Evolutionary conservation across 164 flowering plant species (phyloP).

Genomic region (Litsea cubeba): DNA sequence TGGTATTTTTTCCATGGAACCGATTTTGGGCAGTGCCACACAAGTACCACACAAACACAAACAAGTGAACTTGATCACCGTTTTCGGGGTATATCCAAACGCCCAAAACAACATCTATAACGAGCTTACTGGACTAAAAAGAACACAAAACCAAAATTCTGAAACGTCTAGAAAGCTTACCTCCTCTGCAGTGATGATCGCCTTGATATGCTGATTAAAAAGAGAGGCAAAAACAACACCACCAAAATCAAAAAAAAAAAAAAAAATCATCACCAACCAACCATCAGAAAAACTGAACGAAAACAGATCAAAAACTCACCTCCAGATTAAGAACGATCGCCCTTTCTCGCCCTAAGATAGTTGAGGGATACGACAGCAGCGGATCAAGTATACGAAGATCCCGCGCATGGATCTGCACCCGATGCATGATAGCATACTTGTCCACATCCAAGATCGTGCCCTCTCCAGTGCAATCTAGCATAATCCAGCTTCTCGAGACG

Average conservation of each 20-base stretch:
- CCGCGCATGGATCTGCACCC: conserved; percentile 86
- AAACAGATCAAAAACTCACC: conserved; percentile 27
- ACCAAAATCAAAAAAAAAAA: neutral
- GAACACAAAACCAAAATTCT: too few species aligned
- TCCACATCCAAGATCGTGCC: conserved; percentile 65
- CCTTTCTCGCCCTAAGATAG: conserved; percentile 84
- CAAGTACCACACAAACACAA: too few species aligned
- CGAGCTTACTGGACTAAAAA: too few species aligned
- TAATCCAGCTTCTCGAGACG: conserved; percentile 70
- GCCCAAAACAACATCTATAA: too few species aligned
- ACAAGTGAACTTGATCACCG: too few species aligned
- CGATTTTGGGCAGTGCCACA: too few species aligned
- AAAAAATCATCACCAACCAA: neutral
- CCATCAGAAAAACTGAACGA: neutral
- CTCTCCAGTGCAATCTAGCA: conserved; percentile 54
- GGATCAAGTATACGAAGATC: conserved; percentile 94
- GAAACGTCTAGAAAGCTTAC: conserved; percentile 19
- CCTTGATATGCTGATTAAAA: conserved; percentile 77
- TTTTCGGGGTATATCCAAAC: too few species aligned
- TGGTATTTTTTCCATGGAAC: too few species aligned
- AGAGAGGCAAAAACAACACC: conserved; percentile 6
- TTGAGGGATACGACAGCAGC: conserved; percentile 81
- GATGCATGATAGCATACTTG: conserved; percentile 83
- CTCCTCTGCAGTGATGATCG: conserved; percentile 93
- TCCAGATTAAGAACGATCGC: conserved; percentile 92